Base-by-base conservation (phyloP, 352 stramenopile species). In the Globisporangium nunn region DNA sequence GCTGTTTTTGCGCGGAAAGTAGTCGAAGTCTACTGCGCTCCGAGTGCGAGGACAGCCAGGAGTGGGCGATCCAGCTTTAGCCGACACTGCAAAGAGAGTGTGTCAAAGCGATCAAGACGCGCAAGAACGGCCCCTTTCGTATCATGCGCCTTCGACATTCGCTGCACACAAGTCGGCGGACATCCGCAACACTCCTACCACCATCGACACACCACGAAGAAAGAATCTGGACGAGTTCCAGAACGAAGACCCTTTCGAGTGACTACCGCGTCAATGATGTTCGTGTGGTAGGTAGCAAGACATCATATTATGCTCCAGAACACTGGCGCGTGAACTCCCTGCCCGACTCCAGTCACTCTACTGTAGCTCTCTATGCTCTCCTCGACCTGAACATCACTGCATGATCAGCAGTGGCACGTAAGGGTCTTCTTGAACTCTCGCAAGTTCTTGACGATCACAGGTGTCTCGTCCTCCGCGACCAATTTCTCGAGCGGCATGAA, bases 401-500 rank as follows among this genome's bases (percentile, higher is more conserved):
- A 23, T 23, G 23, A 23, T 52, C 64, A 62, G 62, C 75, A 85
- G 51, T 88, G 74, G 44, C 80, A 88, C 49, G 55, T 58, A 18
- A 87, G 64, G 43, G 74, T 67, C 31, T 67, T 66, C 54, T 89
- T 92, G 64, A 79, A 91, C 41, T 68, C 73, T 28, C 64, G 56
- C 51, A 87, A 59, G 54, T 91, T 72, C 10, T 73, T 61, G 40
- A 93, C 83, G 50, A 93, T 63, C 23, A 81, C 37, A 11, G 80
- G 82, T 0, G 63, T 68, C 7, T 81, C 70, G 7, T 82, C 66
- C 30, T 71, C 65, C 2, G 67, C 45, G 4, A 89, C 63, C 11
- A 91, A 61, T 30, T 75, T 59, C 51, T 93, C 82, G 7, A 93
- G 52, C 11, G 78, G 80, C n/a, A 87, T 66, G 10, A 78, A 67